Conservation (phyloP, 2,329 filamentous ascomycete genomes). For the Fusarium palustre region DNA sequence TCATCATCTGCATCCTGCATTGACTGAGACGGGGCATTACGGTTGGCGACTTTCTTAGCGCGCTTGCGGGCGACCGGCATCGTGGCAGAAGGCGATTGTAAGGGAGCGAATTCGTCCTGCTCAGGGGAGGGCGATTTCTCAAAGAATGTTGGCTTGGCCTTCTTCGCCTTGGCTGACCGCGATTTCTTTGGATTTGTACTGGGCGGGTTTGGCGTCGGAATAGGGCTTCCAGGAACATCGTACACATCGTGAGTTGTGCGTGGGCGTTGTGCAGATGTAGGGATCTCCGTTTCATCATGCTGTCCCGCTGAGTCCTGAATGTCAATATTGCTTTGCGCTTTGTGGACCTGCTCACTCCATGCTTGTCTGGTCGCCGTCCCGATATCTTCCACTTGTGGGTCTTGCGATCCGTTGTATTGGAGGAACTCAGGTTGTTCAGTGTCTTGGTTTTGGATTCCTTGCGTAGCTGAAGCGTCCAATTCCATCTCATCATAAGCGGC, state of each 20-base stretch:
- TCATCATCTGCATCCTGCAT: conserved; percentile 42
- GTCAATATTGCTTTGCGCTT: conserved; percentile 43
- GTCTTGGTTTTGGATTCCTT: conserved; percentile 15
- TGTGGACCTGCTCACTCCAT: conserved; percentile 52
- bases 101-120: conserved; percentile 35
- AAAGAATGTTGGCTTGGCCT: conserved; percentile 62
- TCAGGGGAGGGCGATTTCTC: conserved; percentile 47
- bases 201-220: conserved; percentile 36
- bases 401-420: conserved; percentile 16
- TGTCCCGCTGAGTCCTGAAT: conserved; percentile 22
- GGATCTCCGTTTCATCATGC: conserved; percentile 26
- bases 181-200: conserved; percentile 45
- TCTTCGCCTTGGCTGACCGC: conserved; percentile 58
- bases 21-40: conserved; percentile 35
- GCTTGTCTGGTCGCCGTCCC: conserved; percentile 52
- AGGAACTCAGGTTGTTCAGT: conserved; percentile 19
- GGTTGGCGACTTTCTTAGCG: conserved; percentile 42
- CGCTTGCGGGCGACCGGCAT: conserved; percentile 49
- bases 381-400: conserved; percentile 41
- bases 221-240: conserved; percentile 43
- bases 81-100: conserved; percentile 52
- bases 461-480: conserved; percentile 31
- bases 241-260: conserved; percentile 40
- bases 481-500: conserved; percentile 44
- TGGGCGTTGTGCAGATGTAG: conserved; percentile 36